phyloP scores from a whole-genome alignment of 805 yeast species.

The Yamadazyma philogaea region DNA sequence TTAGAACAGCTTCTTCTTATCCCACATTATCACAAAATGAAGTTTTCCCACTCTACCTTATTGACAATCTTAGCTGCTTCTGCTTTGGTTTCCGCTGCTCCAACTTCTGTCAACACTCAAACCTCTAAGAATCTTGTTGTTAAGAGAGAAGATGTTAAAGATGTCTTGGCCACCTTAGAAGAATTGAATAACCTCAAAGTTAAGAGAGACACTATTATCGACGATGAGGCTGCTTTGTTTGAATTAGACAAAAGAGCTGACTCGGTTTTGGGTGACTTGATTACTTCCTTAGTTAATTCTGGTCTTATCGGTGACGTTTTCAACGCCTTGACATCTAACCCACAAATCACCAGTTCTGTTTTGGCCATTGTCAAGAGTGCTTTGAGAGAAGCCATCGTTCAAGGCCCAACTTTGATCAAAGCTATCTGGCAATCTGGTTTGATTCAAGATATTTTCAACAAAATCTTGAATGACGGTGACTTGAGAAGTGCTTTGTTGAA shows the following conservation, averaged over 20 bases:
- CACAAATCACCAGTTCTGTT: constrained; percentile 25
- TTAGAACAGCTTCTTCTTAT: not conserved
- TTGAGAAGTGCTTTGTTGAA: constrained; percentile 32
- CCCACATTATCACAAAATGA: constrained; percentile 26
- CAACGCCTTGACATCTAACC: constrained; percentile 31
- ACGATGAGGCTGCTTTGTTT: constrained; percentile 24
- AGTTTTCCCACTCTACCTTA: constrained; percentile 38
- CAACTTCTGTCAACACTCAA: constrained; percentile 16
- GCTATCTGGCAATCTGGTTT: constrained; percentile 43
- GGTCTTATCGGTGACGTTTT: constrained; percentile 38
- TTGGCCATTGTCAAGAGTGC: constrained; percentile 28
- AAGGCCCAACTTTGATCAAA: constrained; percentile 40
- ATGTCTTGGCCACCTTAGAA: constrained; percentile 30
- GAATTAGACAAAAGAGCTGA: constrained; percentile 36
- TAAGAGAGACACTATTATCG: constrained; percentile 32
- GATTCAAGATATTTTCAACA: constrained; percentile 29
- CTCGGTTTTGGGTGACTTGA: constrained; percentile 31
- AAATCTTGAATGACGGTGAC: constrained; percentile 28
- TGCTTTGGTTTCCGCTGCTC: constrained; percentile 37
- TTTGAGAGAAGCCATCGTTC: constrained; percentile 30
- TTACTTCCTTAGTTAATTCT: constrained; percentile 34
- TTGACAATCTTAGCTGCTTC: constrained; percentile 39
- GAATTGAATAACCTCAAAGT: constrained; percentile 32
- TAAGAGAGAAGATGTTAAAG: constrained; percentile 33
- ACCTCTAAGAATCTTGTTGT: constrained; percentile 18